Base-by-base conservation (phyloP, 768 basidiomycete species). In the Mycena venus region DNA sequence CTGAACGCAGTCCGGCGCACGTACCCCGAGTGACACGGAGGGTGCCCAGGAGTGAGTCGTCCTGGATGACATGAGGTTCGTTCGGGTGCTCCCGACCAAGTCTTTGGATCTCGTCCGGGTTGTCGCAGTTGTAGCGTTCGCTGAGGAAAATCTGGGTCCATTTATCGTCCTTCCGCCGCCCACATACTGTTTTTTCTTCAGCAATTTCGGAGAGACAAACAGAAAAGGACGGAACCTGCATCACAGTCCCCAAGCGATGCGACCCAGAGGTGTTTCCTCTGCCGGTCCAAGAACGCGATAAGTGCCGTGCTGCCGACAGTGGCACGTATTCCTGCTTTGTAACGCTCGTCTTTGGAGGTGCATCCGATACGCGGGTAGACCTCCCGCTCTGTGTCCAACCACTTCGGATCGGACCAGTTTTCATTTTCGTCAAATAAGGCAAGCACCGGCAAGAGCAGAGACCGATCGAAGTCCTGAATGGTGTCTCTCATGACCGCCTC, bases 241-340 rank as follows among this genome's bases (percentile, higher is more conserved):
- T 80, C 82, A 32, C 80, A 85, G 77, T 84, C 84, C 4, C 83
- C 83, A 38, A 84, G 73, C 51, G 84, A 85, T 36, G 75, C 80
- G 40, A 84, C 53, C 84, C 84, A 84, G 23, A 84, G 68, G 34
- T 84, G 70, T 49, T 70, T 78, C 62, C 73, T 79, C 1, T 58
- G 70, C 19, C 81, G 75, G 74, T 84, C 84, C 38, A 80, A 61
- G 42, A 84, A 72, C 19, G 82, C 81, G 47, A 85, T 75, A 60
- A 85, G 72, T 70, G 81, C 79, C 32, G 83, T 84, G 60, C 79
- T 68, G 61, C 83, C 83, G 9, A 63, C 19, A 10, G 55, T 29
- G 2, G 72, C 72, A 15, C 65, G 72, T 27, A 2, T 21, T 15
- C 66, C 72, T 1, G 25, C 17, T n/a, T 2, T 2, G 40, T 17